Evolutionary conservation across 2,329 filamentous ascomycete species (phyloP).

Genomic region (Cadophora malorum): DNA sequence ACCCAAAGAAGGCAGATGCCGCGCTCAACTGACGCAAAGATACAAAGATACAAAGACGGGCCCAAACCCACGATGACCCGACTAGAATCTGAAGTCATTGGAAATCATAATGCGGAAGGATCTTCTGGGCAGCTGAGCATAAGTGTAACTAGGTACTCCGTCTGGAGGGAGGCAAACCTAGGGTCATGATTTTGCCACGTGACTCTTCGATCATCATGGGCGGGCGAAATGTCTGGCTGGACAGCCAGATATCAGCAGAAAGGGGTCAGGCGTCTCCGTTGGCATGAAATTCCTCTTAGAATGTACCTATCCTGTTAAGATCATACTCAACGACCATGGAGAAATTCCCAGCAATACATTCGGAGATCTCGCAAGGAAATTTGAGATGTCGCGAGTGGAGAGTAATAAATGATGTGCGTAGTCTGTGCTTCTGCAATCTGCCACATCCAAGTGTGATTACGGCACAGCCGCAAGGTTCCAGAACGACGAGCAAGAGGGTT

Average conservation of each 20-base stretch:
- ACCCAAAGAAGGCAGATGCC: neutral
- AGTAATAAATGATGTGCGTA: constrained; percentile 6
- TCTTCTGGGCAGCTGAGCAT: no score
- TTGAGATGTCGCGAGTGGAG: neutral
- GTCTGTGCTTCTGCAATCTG: constrained; percentile 13
- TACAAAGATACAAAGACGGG: neutral
- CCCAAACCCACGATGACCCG: no score
- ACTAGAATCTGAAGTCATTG: neutral
- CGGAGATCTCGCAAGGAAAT: neutral
- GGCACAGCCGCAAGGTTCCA: neutral
- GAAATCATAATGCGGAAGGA: neutral
- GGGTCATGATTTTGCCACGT: no score
- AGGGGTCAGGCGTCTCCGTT: neutral
- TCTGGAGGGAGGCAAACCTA: no score
- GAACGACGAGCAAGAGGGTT: neutral
- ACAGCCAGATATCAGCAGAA: neutral
- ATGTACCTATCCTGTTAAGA: neutral
- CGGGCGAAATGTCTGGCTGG: neutral
- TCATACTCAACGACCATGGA: neutral
- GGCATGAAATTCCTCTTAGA: neutral
- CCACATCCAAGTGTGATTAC: neutral
- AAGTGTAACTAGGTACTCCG: neutral
- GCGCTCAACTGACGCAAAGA: neutral
- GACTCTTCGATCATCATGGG: no score
- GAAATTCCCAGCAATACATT: neutral